phyloP scores from a whole-genome alignment of 2,329 filamentous ascomycete species.

The Ambrosiella xylebori region DNA sequence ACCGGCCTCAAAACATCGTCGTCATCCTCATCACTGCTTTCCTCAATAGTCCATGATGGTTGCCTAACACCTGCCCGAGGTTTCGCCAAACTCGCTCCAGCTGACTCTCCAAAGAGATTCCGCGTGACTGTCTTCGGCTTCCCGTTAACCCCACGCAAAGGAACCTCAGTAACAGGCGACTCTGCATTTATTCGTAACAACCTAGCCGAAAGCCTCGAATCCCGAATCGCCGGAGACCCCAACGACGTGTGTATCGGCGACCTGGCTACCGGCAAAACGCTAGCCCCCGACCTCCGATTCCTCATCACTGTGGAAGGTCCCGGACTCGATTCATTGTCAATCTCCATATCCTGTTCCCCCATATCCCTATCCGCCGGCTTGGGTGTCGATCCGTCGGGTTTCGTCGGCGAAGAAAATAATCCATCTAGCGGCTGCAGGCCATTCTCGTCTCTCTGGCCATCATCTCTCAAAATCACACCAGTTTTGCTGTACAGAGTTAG shows the following conservation, averaged over 20 bases:
- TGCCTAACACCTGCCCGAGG: not conserved
- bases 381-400: slow-evolving; percentile 20
- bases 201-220: slow-evolving; percentile 35
- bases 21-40: slow-evolving; percentile 14
- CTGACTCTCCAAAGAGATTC: slow-evolving; percentile 31
- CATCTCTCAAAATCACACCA: slow-evolving; percentile 63
- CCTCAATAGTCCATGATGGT: slow-evolving; percentile 11
- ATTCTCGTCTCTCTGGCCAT: slow-evolving; percentile 69
- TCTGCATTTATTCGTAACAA: slow-evolving; percentile 14
- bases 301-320: slow-evolving; percentile 36
- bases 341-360: slow-evolving; percentile 35
- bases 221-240: slow-evolving; percentile 42
- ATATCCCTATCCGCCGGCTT: slow-evolving; percentile 19
- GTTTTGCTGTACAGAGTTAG: slow-evolving; percentile 51
- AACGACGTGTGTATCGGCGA: slow-evolving; percentile 49
- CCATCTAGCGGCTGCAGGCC: slow-evolving; percentile 77
- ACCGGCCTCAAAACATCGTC: slow-evolving; percentile 15
- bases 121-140: slow-evolving; percentile 29
- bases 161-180: not conserved
- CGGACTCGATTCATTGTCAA: slow-evolving; percentile 29
- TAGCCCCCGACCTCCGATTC: slow-evolving; percentile 31
- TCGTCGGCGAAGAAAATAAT: slow-evolving; percentile 72
- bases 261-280: slow-evolving; percentile 29
- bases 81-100: slow-evolving; percentile 16
- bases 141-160: not conserved